Evolutionary conservation across 202 grass and related monocot species (phyloP), one percentile per base, ranked within the genome.

Genomic region (Alloteropsis angusta): DNA sequence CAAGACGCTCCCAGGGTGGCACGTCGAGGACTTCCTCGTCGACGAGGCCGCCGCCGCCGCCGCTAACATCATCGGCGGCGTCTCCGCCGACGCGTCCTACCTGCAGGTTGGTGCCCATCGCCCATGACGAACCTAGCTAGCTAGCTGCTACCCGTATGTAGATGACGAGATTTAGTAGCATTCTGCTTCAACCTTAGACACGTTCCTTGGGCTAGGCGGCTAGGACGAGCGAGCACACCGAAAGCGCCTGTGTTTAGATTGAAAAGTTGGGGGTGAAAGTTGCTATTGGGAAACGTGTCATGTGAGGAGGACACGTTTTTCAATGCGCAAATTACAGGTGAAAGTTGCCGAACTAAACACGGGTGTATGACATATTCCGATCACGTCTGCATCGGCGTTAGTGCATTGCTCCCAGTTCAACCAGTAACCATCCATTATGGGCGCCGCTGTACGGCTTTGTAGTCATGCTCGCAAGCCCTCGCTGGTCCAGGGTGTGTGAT

Each of bases 1-100:
- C 54, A 97, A 97, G 81, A 97, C 85, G 65, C 84, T 93, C 32
- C 94, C 87, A 12, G 88, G 91, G 0, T 93, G 94, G 88, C 85
- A 93, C 55, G 90, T 97, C 30, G 93, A 97, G 82, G 90, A 97
- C 52, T 89, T 97, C 53, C 83, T 97, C 0, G 79, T 88, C 11
- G 79, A 86, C 68, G 93, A 97, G 4, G 71, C 65, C n/a, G 68
- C 71, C 0, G 68, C 66, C 9, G 67, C 60, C 0, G 66, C 84
- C 7, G n/a, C 73, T 57, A 18, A 68, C 12, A 67, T 66, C 0
- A 8, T 60, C 14, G 28, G 47, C 83, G 11, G 47, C 83, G 11
- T 73, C 57, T 85, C 82, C 25, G 69, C 78, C 0, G 60, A 57
- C 70, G 85, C 58, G 23, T 82, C 68, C 26, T 80, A 68, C 42